These are phyloP conservation scores for Takakia lepidozioides DNA, from an alignment of 225 moss, liverwort and hornwort species.

Conservation along the genomic window DNA sequence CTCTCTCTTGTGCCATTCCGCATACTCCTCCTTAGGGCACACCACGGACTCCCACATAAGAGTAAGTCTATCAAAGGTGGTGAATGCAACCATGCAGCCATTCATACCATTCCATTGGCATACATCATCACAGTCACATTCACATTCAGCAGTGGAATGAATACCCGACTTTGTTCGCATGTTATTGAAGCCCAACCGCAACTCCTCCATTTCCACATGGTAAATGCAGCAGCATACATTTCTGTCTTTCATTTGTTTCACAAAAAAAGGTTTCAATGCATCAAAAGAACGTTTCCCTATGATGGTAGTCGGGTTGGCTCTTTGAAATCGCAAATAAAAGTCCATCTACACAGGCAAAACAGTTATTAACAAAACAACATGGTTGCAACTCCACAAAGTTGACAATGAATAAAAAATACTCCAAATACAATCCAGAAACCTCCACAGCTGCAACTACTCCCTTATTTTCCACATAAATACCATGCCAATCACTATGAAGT, in stretches of 20 bases:
- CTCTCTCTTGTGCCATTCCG: neutral
- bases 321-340: too few species aligned
- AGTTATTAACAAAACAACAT: too few species aligned
- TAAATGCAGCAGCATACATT: slow-evolving; percentile 1
- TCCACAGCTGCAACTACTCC: too few species aligned
- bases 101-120: neutral
- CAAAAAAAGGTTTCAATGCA: neutral
- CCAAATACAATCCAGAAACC: too few species aligned
- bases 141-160: neutral
- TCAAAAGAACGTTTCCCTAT: neutral
- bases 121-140: neutral
- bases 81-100: neutral
- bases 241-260: neutral
- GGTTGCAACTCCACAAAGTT: too few species aligned
- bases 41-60: neutral
- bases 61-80: neutral
- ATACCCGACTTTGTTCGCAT: neutral
- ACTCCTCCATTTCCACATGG: slow-evolving; percentile 4
- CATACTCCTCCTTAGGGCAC: neutral
- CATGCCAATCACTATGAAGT: too few species aligned
- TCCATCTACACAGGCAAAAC: too few species aligned
- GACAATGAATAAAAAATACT: too few species aligned
- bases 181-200: neutral
- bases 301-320: too few species aligned
- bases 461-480: too few species aligned